Base-by-base conservation (phyloP, 2,329 filamentous ascomycete species). In the Fusarium sp. region DNA sequence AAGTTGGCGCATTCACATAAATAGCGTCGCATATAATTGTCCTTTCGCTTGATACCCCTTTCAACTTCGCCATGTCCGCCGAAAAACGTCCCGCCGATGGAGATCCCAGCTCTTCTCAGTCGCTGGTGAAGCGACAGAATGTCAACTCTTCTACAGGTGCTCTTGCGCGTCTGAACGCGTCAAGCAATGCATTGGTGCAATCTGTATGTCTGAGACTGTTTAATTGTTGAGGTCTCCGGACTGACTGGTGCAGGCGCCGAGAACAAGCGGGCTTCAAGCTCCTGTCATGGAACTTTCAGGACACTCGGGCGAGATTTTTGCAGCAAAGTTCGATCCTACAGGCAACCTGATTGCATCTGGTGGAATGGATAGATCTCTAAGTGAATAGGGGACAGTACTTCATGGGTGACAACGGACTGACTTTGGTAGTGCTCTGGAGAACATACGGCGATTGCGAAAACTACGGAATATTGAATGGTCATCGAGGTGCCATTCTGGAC, bases 371-470 rank as follows among this genome's bases (percentile, higher is more conserved):
- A 89, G 95, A 76, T 93, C 91, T 65, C 96, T 99, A 76, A 86
- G 94, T 97, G 84, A 65, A 92, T 18, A 18, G 84, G 29, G 10
- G 52, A 17, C 6, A 3, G 10, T 22, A 4, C 11, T 8, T 17
- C 25, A 15, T 31, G 17, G 10, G 8, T 29, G 33, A 35, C 3
- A 33, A 11, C 9, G n/a, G 29, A 53, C 76, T 78, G 52, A 79
- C 50, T 29, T 41, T 12, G 14, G 9, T 67, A 97, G 94, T 98
- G 83, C 88, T 99, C 35, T 99, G 96, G 96, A 90, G 93, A 77
- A 97, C 95, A 4, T 94, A 95, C 69, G 95, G 94, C 77, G 89
- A 94, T 76, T 98, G 95, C 84, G 93, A 97, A 79, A 99, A 99
- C 83, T 98, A 98, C 78, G 95, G 95, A 67, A 85, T 93, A 33